These are phyloP conservation scores for Cytospora leucostoma DNA, from an alignment of 2,329 filamentous ascomycete species.

Conservation along the genomic window DNA sequence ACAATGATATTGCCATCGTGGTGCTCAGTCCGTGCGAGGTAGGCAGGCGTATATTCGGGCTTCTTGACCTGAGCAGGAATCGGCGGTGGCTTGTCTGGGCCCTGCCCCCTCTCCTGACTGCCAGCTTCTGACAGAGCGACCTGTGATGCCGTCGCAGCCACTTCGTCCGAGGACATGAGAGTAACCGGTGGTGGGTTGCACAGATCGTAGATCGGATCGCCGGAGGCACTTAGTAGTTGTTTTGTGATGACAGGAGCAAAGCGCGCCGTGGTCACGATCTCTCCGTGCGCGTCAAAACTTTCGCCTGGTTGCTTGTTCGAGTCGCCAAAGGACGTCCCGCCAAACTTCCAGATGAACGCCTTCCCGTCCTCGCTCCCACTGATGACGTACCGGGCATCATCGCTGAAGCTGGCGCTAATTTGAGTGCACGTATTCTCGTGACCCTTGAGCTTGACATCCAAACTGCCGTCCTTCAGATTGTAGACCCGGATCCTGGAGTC, in stretches of 20 bases:
- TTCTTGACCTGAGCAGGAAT: slow-evolving; percentile 39
- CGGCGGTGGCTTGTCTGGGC: slow-evolving; percentile 24
- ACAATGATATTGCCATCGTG: slow-evolving; percentile 85
- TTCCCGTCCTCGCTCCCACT: slow-evolving; percentile 91
- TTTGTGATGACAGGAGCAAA: slow-evolving; percentile 80
- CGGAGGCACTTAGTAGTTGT: slow-evolving; percentile 75
- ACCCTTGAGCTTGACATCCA: slow-evolving; percentile 89
- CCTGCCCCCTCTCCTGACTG: slow-evolving; percentile 15
- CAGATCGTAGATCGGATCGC: slow-evolving; percentile 92
- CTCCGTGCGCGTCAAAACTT: slow-evolving; percentile 85
- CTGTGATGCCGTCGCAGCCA: slow-evolving; percentile 39
- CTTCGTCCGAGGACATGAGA: slow-evolving; percentile 72
- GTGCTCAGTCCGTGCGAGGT: slow-evolving; percentile 75
- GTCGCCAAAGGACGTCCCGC: slow-evolving; percentile 8
- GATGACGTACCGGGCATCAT: slow-evolving; percentile 82
- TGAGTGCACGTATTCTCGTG: slow-evolving; percentile 89
- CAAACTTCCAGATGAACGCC: slow-evolving; percentile 86
- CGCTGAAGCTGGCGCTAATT: slow-evolving; percentile 85
- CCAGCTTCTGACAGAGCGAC: slow-evolving; percentile 31
- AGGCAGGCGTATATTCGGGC: slow-evolving; percentile 72
- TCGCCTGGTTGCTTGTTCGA: slow-evolving; percentile 81
- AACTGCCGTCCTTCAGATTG: slow-evolving; percentile 77
- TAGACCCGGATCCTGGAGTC: slow-evolving; percentile 91
- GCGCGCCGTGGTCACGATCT: slow-evolving; percentile 85
- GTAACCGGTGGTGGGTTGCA: slow-evolving; percentile 93